Conservation (phyloP, 2,329 filamentous ascomycete species). For the Emergomyces orientalis region DNA sequence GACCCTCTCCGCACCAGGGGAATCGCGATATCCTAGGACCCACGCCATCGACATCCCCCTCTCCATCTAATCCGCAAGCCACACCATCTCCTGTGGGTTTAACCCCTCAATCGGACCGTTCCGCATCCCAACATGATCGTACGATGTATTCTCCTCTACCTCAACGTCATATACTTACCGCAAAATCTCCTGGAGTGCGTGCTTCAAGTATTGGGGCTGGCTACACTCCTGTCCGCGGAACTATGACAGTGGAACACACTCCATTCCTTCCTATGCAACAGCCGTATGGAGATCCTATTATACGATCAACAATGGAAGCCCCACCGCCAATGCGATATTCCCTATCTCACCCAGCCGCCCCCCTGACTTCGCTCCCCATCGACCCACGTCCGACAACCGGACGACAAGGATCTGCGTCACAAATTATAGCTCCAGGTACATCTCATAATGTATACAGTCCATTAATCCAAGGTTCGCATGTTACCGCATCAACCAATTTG, state of each 20-base stretch:
- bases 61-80: constrained; percentile 9
- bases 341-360: constrained; percentile 8
- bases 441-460: constrained; percentile 13
- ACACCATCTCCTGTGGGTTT: constrained; percentile 12
- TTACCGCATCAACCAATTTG: constrained; percentile 7
- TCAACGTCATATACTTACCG: constrained; percentile 25
- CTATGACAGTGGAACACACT: constrained; percentile 27
- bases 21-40: constrained; percentile 22
- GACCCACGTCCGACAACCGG: constrained; percentile 5
- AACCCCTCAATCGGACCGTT: constrained; percentile 11
- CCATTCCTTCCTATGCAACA: constrained; percentile 29
- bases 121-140: constrained; percentile 18
- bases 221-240: constrained; percentile 21
- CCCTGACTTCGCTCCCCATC: constrained; percentile 3
- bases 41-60: constrained; percentile 12
- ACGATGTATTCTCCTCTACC: constrained; percentile 27
- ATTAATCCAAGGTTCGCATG: constrained; percentile 13
- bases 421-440: constrained; percentile 12
- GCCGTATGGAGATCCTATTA: constrained; percentile 14
- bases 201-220: constrained; percentile 23
- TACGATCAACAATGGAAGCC: constrained; percentile 6
- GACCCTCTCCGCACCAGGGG: constrained; percentile 12
- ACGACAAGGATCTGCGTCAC: constrained; percentile 9
- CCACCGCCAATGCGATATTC: constrained; percentile 5
- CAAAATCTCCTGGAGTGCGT: constrained; percentile 31